Evolutionary conservation across 768 basidiomycete species (phyloP).

Genomic region (Piloderma croceum): DNA sequence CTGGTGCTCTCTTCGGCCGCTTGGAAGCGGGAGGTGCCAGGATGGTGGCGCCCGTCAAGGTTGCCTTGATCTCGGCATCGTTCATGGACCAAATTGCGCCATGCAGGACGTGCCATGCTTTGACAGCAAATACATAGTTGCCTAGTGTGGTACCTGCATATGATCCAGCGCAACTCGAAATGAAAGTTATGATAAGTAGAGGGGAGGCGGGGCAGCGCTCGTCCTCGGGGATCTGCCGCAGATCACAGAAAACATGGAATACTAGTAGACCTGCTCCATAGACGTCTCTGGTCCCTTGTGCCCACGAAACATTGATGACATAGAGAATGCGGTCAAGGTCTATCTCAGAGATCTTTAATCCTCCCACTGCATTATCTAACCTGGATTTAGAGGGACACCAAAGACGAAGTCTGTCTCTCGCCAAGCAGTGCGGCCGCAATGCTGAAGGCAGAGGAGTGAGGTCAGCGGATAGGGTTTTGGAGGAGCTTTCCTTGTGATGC

Average conservation of each 20-base stretch:
- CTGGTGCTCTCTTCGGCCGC: slow-evolving; percentile 24
- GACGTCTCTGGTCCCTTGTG: too few species aligned
- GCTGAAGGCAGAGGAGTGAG: background rate
- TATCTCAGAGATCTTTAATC: slow-evolving; percentile 9
- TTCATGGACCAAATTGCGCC: slow-evolving; percentile 27
- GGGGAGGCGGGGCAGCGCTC: slow-evolving; percentile 3
- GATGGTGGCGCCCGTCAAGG: slow-evolving; percentile 22
- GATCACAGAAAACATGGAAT: slow-evolving; percentile 16
- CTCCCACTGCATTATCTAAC: too few species aligned
- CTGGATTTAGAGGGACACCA: slow-evolving; percentile 15
- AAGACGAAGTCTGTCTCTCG: slow-evolving; percentile 2
- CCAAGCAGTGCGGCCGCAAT: slow-evolving; percentile 5
- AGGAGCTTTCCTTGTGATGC: background rate
- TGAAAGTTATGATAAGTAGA: too few species aligned
- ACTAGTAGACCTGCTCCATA: slow-evolving; percentile 20
- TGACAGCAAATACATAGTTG: slow-evolving; percentile 14
- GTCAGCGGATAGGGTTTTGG: background rate
- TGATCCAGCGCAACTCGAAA: too few species aligned
- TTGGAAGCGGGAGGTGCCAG: slow-evolving; percentile 28
- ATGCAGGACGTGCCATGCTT: too few species aligned
- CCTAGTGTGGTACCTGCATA: slow-evolving; percentile 6
- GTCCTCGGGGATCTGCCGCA: slow-evolving; percentile 3
- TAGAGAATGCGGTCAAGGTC: slow-evolving; percentile 20
- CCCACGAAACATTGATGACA: slow-evolving; percentile 35
- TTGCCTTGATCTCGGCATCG: slow-evolving; percentile 16